phyloP scores from a whole-genome alignment of 2,329 filamentous ascomycete species.

The Septoria petroselini region DNA sequence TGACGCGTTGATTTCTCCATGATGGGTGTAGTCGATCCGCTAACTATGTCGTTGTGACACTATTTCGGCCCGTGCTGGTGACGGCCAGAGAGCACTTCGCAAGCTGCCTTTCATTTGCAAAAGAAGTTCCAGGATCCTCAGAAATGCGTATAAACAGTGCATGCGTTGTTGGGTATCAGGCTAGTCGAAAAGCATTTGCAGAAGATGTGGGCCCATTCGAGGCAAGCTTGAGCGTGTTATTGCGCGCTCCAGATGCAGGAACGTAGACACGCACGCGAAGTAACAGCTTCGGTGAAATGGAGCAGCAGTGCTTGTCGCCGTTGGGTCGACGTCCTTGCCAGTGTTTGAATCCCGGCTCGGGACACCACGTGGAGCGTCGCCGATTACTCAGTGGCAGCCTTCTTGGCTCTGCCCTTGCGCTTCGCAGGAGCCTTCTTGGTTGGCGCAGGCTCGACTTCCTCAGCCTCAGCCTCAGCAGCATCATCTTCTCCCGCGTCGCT shows the following conservation, averaged over 20 bases:
- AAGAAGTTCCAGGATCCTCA: no score
- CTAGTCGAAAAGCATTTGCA: background rate
- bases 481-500: conserved; percentile 16
- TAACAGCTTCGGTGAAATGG: background rate
- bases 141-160: no score
- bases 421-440: conserved; percentile 33
- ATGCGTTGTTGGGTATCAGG: no score
- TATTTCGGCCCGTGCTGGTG: background rate
- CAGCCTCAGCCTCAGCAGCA: conserved; percentile 22
- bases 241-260: no score
- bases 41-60: conserved; percentile 15
- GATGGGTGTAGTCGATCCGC: background rate
- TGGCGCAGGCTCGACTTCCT: conserved; percentile 35
- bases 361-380: background rate
- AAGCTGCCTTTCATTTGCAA: background rate
- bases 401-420: conserved; percentile 34
- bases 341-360: background rate
- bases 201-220: background rate
- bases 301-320: background rate
- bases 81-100: no score
- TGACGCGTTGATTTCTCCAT: conserved; percentile 9
- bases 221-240: background rate
- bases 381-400: conserved; percentile 24
- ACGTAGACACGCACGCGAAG: background rate
- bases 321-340: background rate